phyloP scores from a whole-genome alignment of 345 rosid species.

The Sonneratia alba region DNA sequence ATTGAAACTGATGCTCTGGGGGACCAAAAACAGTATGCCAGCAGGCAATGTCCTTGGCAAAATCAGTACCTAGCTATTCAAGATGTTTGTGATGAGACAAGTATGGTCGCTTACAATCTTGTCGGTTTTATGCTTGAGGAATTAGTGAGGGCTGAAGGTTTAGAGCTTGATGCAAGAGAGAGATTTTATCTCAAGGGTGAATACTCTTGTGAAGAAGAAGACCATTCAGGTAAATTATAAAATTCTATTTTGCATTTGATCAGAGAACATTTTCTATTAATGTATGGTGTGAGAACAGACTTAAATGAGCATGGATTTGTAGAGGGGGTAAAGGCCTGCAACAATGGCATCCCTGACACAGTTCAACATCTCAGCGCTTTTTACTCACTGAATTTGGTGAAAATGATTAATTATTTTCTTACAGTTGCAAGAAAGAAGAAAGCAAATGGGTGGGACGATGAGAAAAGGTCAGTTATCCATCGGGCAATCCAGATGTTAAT shows the following conservation, averaged over 20 bases:
- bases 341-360: not conserved
- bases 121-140: constrained; percentile 47
- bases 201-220: constrained; percentile 21
- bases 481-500: constrained; percentile 26
- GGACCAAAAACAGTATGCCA: constrained; percentile 15
- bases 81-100: constrained; percentile 60
- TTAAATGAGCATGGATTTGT: not conserved
- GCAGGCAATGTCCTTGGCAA: constrained; percentile 14
- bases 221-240: constrained; percentile 28
- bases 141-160: constrained; percentile 32
- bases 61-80: constrained; percentile 65
- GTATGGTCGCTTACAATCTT: constrained; percentile 59
- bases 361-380: not conserved
- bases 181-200: constrained; percentile 42
- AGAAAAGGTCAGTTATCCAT: constrained; percentile 15
- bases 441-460: constrained; percentile 15
- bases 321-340: not conserved
- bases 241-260: not conserved
- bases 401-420: constrained; percentile 4
- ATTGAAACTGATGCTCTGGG: constrained; percentile 14
- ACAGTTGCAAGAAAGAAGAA: constrained; percentile 20
- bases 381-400: not conserved
- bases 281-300: not conserved
- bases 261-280: not conserved
- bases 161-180: constrained; percentile 24